Evolutionary conservation across 2,329 filamentous ascomycete genomes (phyloP).

Genomic region (Ceratocystis eucalypticola): DNA sequence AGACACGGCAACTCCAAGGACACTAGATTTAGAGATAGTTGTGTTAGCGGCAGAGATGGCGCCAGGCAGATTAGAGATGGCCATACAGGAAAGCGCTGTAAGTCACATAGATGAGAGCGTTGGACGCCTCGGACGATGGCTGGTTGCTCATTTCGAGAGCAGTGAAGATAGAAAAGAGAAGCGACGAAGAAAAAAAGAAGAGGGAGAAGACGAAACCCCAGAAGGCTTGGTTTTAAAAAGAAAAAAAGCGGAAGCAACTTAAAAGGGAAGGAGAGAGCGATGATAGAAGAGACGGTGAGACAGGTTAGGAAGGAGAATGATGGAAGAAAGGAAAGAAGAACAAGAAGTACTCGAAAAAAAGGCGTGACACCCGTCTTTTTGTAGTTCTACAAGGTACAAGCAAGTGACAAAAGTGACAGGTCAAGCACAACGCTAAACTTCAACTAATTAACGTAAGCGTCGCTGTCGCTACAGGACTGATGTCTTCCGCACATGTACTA

Average conservation of each 20-base stretch:
- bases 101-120: constrained; percentile 70
- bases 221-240: neutral
- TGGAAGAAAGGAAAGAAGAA: neutral
- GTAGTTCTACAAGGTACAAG: neutral
- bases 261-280: neutral
- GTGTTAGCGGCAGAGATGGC: neutral
- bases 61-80: neutral
- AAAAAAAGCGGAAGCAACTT: neutral
- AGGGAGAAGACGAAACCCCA: neutral
- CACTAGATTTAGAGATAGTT: constrained; percentile 29
- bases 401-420: neutral
- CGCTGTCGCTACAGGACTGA: neutral
- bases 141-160: constrained; percentile 37
- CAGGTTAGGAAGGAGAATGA: neutral
- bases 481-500: neutral
- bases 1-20: constrained; percentile 48
- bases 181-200: constrained; percentile 11
- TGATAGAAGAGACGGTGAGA: neutral
- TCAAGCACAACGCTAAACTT: neutral
- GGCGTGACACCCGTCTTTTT: neutral
- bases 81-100: constrained; percentile 62
- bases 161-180: neutral
- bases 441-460: neutral
- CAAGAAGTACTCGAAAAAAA: neutral
- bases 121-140: constrained; percentile 62